These are phyloP conservation scores for Epichloe coenophiala DNA, from an alignment of 2,329 filamentous ascomycete genomes.

Conservation along the genomic window DNA sequence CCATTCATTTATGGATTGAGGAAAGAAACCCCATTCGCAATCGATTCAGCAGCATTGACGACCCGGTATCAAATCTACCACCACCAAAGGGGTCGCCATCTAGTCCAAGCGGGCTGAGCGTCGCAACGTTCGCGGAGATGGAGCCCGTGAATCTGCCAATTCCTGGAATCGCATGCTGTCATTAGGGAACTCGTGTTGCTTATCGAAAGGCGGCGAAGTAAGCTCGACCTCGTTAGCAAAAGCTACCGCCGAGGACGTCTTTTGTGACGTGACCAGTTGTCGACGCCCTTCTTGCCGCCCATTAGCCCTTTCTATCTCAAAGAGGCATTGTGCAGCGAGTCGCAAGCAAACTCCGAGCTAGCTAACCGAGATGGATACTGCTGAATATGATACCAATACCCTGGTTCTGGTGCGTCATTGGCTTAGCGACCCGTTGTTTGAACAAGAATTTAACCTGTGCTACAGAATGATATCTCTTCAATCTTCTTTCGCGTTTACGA, in stretches of 20 bases:
- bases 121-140: conserved; percentile 23
- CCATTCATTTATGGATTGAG: not conserved
- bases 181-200: conserved; percentile 1
- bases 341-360: conserved; percentile 4
- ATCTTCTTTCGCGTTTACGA: conserved; percentile 44
- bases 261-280: conserved; percentile 1
- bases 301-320: not conserved
- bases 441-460: conserved; percentile 6
- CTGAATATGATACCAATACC: conserved; percentile 49
- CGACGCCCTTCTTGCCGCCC: conserved; percentile 8
- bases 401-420: conserved; percentile 38
- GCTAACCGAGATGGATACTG: conserved; percentile 45
- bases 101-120: conserved; percentile 2
- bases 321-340: conserved; percentile 1
- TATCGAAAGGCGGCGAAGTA: not conserved
- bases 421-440: not conserved
- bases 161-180: conserved; percentile 9
- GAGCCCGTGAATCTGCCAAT: conserved; percentile 19
- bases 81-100: not conserved
- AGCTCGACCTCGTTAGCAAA: conserved; percentile 10
- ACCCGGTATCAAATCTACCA: not conserved
- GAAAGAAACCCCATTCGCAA: not conserved
- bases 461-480: conserved; percentile 42
- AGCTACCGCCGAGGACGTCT: not conserved
- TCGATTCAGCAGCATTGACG: not conserved